Percentiles rank a stretch among this genome's conserved stretches.
Conservation (phyloP, 2,329 filamentous ascomycete genomes). For the Lachnellula occidentalis region DNA sequence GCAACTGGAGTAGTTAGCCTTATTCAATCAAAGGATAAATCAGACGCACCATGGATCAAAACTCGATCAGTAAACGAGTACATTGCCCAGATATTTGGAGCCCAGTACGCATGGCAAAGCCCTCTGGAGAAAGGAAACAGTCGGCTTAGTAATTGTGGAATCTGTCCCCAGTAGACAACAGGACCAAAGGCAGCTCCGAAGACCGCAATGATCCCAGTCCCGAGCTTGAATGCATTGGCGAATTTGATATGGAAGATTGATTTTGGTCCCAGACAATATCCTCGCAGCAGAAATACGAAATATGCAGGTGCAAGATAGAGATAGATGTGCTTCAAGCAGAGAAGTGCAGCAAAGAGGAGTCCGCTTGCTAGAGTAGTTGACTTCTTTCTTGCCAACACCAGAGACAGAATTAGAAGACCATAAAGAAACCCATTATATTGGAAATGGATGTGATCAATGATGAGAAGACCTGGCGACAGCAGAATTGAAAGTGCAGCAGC, state of each 20-base stretch:
- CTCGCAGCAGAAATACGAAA: conserved; percentile 85
- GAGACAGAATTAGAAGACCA: conserved; percentile 78
- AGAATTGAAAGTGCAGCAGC: conserved; percentile 84
- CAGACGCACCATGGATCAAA: conserved; percentile 65
- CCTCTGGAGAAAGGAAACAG: conserved; percentile 93
- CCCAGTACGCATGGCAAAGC: conserved; percentile 97
- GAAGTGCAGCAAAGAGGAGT: conserved; percentile 72
- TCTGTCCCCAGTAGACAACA: conserved; percentile 74
- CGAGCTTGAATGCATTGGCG: conserved; percentile 78
- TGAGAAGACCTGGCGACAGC: conserved; percentile 85
- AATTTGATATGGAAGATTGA: conserved; percentile 73
- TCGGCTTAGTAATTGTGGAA: conserved; percentile 75
- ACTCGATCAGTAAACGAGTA: conserved; percentile 88
- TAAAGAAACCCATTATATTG: conserved; percentile 99
- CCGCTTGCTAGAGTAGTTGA: conserved; percentile 74
- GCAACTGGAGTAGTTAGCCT: conserved; percentile 56
- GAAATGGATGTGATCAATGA: conserved; percentile 98
- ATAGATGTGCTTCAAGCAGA: conserved; percentile 98
- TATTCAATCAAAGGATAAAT: not conserved
- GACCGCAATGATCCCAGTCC: conserved; percentile 62
- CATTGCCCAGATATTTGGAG: conserved; percentile 92
- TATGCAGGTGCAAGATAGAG: conserved; percentile 94
- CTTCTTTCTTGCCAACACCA: conserved; percentile 73
- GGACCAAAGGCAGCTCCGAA: conserved; percentile 84
- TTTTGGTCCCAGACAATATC: conserved; percentile 77